Conservation (phyloP, 2,329 filamentous ascomycete species). For the Bimuria novae-zelandiae region DNA sequence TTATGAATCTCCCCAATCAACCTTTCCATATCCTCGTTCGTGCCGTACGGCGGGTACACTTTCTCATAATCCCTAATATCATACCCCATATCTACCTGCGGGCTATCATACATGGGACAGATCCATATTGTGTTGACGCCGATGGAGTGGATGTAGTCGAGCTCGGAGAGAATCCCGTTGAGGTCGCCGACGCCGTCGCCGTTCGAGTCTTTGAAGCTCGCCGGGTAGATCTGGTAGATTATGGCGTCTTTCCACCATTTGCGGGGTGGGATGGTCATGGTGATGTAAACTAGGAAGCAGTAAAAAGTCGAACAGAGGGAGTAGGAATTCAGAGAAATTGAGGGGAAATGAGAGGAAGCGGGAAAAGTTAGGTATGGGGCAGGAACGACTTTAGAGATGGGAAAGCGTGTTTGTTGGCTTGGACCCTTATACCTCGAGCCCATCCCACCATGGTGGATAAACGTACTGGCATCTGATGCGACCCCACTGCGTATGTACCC, state of each 20-base stretch:
- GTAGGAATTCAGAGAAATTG: background rate
- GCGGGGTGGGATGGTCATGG: constrained; percentile 38
- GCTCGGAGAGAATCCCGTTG: constrained; percentile 61
- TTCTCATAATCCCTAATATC: constrained; percentile 48
- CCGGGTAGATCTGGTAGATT: constrained; percentile 66
- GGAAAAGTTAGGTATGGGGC: no score
- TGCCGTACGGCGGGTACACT: constrained; percentile 47
- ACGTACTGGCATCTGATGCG: background rate
- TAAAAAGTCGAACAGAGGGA: background rate
- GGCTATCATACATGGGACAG: constrained; percentile 50
- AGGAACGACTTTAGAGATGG: no score
- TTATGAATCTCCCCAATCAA: constrained; percentile 43
- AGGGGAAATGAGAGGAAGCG: no score
- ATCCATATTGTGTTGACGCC: constrained; percentile 47
- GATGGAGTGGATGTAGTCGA: constrained; percentile 60
- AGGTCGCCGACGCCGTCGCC: constrained; percentile 62
- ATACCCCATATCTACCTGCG: constrained; percentile 53
- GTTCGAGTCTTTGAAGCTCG: constrained; percentile 65
- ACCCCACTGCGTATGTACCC: background rate
- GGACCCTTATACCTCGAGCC: constrained; percentile 12
- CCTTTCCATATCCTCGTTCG: constrained; percentile 46
- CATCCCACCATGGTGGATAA: background rate
- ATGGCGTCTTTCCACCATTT: constrained; percentile 65
- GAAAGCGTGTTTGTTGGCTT: no score
- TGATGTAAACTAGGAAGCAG: constrained; percentile 3